Evolutionary conservation across 352 stramenopile species (phyloP).

Genomic region (Globisporangium spinosum): DNA sequence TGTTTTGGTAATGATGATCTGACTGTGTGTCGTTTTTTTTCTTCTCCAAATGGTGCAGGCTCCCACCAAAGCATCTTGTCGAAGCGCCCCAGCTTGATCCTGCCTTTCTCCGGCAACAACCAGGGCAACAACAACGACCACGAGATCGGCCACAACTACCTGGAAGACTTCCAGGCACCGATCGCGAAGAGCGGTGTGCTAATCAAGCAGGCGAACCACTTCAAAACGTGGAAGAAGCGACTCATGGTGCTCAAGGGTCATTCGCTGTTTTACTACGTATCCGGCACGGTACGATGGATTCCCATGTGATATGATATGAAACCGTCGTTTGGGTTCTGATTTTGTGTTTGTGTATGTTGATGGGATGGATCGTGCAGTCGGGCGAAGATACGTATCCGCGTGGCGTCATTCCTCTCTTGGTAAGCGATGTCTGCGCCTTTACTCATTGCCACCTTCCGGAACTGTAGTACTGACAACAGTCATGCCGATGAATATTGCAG

Average conservation of each 20-base stretch:
- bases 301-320: slow-evolving; percentile 5
- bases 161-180: slow-evolving; percentile 76
- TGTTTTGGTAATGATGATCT: neutral
- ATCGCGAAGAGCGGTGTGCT: slow-evolving; percentile 83
- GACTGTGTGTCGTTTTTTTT: neutral
- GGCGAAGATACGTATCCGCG: slow-evolving; percentile 83
- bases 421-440: slow-evolving; percentile 10
- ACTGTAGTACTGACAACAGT: neutral
- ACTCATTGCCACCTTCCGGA: neutral
- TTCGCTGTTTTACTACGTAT: slow-evolving; percentile 88
- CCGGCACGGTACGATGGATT: slow-evolving; percentile 54
- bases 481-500: slow-evolving; percentile 11
- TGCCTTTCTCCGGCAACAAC: slow-evolving; percentile 45
- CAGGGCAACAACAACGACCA: slow-evolving; percentile 19
- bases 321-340: slow-evolving; percentile 11
- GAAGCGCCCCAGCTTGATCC: slow-evolving; percentile 73
- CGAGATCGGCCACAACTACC: slow-evolving; percentile 38
- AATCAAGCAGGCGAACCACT: slow-evolving; percentile 86
- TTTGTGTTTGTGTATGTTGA: slow-evolving; percentile 6
- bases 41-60: slow-evolving; percentile 2
- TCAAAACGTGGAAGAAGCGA: slow-evolving; percentile 89
- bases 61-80: slow-evolving; percentile 51
- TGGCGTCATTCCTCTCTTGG: slow-evolving; percentile 70
- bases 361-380: slow-evolving; percentile 35
- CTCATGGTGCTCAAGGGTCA: slow-evolving; percentile 87